Evolutionary conservation across 108 stramenopile species (phyloP).

Genomic region (Craspedostauros australis): DNA sequence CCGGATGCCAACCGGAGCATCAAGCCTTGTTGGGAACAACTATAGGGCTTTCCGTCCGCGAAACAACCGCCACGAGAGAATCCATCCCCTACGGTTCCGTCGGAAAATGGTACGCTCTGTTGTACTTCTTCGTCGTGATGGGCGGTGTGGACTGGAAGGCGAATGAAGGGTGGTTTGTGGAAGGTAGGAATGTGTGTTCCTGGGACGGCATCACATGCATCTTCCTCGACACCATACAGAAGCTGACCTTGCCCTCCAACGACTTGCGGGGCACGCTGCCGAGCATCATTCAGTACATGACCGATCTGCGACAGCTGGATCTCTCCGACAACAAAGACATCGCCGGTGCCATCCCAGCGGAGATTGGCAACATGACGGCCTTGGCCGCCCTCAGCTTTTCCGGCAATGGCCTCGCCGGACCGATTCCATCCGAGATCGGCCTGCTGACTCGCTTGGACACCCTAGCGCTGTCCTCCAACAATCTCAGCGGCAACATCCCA

Average conservation of each 20-base stretch:
- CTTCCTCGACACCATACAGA: not conserved
- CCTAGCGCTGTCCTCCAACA: slow-evolving; percentile 23
- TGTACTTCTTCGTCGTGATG: not conserved
- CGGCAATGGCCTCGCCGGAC: slow-evolving; percentile 36
- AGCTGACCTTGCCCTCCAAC: no score
- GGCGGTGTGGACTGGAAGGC: not conserved
- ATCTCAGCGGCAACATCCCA: no score
- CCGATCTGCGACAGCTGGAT: no score
- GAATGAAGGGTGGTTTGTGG: not conserved
- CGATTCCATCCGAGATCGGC: slow-evolving; percentile 27
- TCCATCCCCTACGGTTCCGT: no score
- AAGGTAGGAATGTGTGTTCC: not conserved
- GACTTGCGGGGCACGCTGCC: no score
- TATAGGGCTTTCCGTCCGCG: no score
- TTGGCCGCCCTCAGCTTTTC: slow-evolving; percentile 41
- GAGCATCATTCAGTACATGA: no score
- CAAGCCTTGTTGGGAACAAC: no score
- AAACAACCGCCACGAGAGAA: no score
- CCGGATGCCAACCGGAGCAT: no score
- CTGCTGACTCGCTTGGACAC: slow-evolving; percentile 21
- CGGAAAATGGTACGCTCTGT: not conserved
- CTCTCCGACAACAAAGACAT: no score
- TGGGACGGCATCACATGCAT: not conserved
- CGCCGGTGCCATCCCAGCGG: slow-evolving; percentile 39
- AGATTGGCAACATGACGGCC: slow-evolving; percentile 31